A percentile compares a stretch with the other conserved stretches of the same genome.
phyloP scores from a whole-genome alignment of 768 basidiomycete genomes.

The Kwoniella sp. region DNA sequence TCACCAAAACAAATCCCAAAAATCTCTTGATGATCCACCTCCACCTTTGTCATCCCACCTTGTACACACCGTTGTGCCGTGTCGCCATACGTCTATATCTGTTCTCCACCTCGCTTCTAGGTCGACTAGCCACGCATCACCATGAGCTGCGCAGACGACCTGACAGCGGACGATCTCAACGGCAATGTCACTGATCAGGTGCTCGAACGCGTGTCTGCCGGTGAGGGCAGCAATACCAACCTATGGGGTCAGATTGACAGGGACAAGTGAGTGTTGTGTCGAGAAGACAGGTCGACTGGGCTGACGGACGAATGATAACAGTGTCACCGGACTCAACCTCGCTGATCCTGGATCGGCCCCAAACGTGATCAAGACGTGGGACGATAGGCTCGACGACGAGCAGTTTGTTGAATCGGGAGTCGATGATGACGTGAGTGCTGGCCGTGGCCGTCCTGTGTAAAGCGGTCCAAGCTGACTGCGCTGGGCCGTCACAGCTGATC shows the following conservation, averaged over 20 bases:
- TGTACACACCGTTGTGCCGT: background rate
- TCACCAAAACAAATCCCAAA: background rate
- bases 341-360: slow-evolving; percentile 33
- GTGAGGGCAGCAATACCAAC: slow-evolving; percentile 46
- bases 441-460: no score
- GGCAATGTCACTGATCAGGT: slow-evolving; percentile 34
- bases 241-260: slow-evolving; percentile 47
- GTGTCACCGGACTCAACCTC: slow-evolving; percentile 47
- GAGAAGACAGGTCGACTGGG: no score
- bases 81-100: background rate
- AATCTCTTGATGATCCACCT: background rate
- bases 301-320: slow-evolving; percentile 2
- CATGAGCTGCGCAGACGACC: slow-evolving; percentile 49
- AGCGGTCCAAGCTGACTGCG: no score
- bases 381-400: slow-evolving; percentile 41
- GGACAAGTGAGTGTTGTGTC: slow-evolving; percentile 36
- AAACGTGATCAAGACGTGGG: slow-evolving; percentile 49
- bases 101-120: background rate
- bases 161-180: slow-evolving; percentile 42
- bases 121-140: background rate
- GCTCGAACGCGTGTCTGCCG: slow-evolving; percentile 44
- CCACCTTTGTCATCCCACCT: slow-evolving; percentile 5
- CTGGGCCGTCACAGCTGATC: no score
- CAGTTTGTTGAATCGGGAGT: slow-evolving; percentile 42
- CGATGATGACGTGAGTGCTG: slow-evolving; percentile 44